A percentile compares a stretch with the other conserved stretches of the same genome.
Evolutionary conservation across 176 grass and related monocot species (phyloP).

Genomic region (Tillandsia fasciculata): DNA sequence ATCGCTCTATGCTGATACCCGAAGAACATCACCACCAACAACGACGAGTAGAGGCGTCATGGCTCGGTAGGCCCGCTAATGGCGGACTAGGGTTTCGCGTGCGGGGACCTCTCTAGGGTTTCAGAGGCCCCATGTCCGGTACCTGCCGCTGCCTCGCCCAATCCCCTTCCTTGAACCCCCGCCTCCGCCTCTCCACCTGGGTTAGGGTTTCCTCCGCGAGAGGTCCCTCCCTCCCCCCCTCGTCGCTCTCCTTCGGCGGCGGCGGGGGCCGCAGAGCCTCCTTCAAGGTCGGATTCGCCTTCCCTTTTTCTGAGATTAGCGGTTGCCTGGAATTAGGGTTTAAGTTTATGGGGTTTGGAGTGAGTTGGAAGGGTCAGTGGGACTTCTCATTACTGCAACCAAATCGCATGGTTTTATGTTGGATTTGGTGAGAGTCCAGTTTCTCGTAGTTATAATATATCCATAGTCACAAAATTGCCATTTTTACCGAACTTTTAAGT

Average conservation of each 20-base stretch:
- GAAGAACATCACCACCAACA: too few species aligned
- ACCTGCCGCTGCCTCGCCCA: slow-evolving; percentile 6
- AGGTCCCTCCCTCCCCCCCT: background rate
- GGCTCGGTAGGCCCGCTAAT: background rate
- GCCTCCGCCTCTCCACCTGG: slow-evolving; percentile 4
- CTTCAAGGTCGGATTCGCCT: background rate
- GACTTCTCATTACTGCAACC: too few species aligned
- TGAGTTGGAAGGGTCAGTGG: too few species aligned
- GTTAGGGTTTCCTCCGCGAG: slow-evolving; percentile 8
- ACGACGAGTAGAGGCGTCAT: background rate
- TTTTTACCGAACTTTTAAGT: too few species aligned
- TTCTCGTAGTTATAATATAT: too few species aligned
- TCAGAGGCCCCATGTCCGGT: slow-evolving; percentile 17
- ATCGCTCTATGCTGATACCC: background rate
- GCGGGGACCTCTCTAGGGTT: background rate
- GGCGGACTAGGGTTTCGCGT: background rate
- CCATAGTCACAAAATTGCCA: too few species aligned
- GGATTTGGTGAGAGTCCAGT: too few species aligned
- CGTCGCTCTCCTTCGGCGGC: background rate
- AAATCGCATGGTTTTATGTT: too few species aligned
- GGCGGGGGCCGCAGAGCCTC: background rate
- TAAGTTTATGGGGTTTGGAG: too few species aligned
- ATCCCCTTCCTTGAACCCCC: slow-evolving; percentile 11
- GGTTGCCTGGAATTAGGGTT: too few species aligned
- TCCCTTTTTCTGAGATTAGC: background rate